Percentiles rank a stretch among this genome's conserved stretches.
phyloP scores from a whole-genome alignment of 169 alveolate genomes.

The Plasmodium reichenowi region DNA sequence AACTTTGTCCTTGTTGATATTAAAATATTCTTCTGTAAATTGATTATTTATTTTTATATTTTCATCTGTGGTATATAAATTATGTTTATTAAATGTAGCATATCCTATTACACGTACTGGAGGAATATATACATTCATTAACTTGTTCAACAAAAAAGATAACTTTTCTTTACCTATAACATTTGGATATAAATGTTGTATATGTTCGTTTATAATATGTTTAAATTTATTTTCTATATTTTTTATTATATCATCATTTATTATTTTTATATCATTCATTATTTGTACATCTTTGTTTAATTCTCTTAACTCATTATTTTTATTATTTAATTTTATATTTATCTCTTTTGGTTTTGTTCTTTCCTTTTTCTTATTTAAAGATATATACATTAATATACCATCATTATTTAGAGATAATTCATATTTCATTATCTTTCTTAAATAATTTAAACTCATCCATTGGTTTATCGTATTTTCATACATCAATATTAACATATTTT shows the following conservation, averaged over 20 bases:
- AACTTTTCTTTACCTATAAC: slow-evolving; percentile 20
- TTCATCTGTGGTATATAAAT: not conserved
- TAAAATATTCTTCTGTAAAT: too few species aligned
- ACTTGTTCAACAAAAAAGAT: slow-evolving; percentile 21
- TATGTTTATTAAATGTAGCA: slow-evolving; percentile 21
- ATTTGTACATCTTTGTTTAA: too few species aligned
- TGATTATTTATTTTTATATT: not conserved
- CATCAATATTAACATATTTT: slow-evolving; percentile 27
- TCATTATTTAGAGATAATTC: slow-evolving; percentile 33
- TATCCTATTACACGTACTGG: slow-evolving; percentile 31
- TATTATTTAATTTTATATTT: not conserved
- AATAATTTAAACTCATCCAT: slow-evolving; percentile 54
- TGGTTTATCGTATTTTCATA: slow-evolving; percentile 57
- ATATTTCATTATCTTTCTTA: slow-evolving; percentile 59
- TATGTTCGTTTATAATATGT: slow-evolving; percentile 5
- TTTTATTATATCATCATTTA: slow-evolving; percentile 12
- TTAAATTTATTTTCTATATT: slow-evolving; percentile 12
- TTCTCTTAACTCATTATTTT: too few species aligned
- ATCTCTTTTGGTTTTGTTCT: not conserved
- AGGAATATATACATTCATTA: slow-evolving; percentile 21
- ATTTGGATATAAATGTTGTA: slow-evolving; percentile 22
- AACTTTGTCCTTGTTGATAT: too few species aligned
- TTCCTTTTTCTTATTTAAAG: slow-evolving; percentile 25
- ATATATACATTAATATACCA: slow-evolving; percentile 31
- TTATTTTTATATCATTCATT: not conserved